Conservation (phyloP, 805 yeast genomes). For the Metschnikowia lachancei region DNA sequence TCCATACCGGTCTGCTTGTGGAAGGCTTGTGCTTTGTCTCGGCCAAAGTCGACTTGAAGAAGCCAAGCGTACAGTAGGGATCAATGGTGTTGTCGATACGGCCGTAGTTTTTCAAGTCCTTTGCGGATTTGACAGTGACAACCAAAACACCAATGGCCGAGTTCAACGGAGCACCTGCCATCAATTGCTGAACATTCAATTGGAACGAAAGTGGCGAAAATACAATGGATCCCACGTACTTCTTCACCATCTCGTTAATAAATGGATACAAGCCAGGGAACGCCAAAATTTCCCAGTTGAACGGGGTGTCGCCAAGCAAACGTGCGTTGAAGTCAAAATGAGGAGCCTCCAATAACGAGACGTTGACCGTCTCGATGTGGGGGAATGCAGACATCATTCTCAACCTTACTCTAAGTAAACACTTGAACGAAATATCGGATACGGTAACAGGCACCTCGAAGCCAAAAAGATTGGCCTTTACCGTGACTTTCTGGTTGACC, state of each 20-base stretch:
- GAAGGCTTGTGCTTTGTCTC: conserved; percentile 67
- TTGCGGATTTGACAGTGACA: conserved; percentile 64
- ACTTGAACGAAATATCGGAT: conserved; percentile 74
- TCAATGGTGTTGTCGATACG: conserved; percentile 77
- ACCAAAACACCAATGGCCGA: conserved; percentile 86
- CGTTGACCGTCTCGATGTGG: conserved; percentile 85
- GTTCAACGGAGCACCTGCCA: conserved; percentile 76
- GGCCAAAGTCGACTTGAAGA: conserved; percentile 56
- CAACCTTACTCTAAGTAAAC: conserved; percentile 73
- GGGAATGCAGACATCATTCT: conserved; percentile 91
- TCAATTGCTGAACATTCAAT: conserved; percentile 83
- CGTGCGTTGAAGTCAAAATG: conserved; percentile 79
- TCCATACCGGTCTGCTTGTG: conserved; percentile 75
- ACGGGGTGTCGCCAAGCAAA: conserved; percentile 72
- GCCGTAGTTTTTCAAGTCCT: conserved; percentile 64
- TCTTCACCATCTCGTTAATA: conserved; percentile 79
- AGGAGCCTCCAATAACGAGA: conserved; percentile 84
- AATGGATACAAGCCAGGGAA: conserved; percentile 85
- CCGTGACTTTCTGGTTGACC: conserved; percentile 76
- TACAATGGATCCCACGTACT: conserved; percentile 84
- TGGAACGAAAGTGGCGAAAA: conserved; percentile 91
- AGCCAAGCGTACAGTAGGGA: conserved; percentile 79
- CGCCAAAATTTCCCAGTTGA: conserved; percentile 83
- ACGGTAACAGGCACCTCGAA: conserved; percentile 75
- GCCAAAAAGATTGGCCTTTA: conserved; percentile 82